Base-by-base conservation (phyloP, 2,329 filamentous ascomycete genomes). In the Fusarium chlamydosporum region DNA sequence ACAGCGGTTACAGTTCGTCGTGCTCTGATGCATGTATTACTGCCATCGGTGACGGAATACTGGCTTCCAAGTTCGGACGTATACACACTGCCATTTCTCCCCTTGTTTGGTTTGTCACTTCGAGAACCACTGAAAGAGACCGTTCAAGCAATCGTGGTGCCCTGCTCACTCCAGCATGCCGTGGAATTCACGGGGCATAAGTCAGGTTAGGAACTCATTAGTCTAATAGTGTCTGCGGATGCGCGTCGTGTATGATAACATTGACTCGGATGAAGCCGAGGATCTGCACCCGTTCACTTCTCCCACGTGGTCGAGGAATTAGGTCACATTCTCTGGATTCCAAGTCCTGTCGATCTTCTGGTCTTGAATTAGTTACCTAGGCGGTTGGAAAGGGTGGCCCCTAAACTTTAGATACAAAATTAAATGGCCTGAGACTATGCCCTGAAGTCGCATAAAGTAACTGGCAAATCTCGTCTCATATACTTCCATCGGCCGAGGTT, bases 261-360 rank as follows among this genome's bases (percentile, higher is more conserved):
- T 67, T 10, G 67, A 62, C n/a, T 64, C 60, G 8, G 64, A 37
- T 27, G n/a, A 46, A 46, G 12, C 64, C 29, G n/a, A 48, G 15
- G 48, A 73, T 64, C 64, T 73, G 56, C 38, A 71, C 42, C 20
- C 69, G 61, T 41, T 63, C 60, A 31, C 13, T 50, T 50, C 59
- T 55, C 26, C 35, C 56, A 61, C 56, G 70, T 13, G 71, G 68
- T 48, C 53, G 52, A 15, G 56, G 61, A 62, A 56, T 68, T 18
- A 43, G 41, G 20, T 50, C 46, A 40, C 54, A n/a, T n/a, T 54
- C 23, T 12, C 1, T 8, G 23, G 27, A 38, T 8, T 48, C 12
- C 12, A 35, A 27, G 2, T 29, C 11, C 10, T 15, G 26, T 11
- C 42, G 42, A 29, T 45, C 42, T 12, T 45, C 11, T 8, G 8